Percentiles rank a stretch among this genome's conserved stretches.
These are phyloP conservation scores for Rhodotorula mucilaginosa DNA, from an alignment of 1,284 basidiomycete genomes.

Conservation along the genomic window DNA sequence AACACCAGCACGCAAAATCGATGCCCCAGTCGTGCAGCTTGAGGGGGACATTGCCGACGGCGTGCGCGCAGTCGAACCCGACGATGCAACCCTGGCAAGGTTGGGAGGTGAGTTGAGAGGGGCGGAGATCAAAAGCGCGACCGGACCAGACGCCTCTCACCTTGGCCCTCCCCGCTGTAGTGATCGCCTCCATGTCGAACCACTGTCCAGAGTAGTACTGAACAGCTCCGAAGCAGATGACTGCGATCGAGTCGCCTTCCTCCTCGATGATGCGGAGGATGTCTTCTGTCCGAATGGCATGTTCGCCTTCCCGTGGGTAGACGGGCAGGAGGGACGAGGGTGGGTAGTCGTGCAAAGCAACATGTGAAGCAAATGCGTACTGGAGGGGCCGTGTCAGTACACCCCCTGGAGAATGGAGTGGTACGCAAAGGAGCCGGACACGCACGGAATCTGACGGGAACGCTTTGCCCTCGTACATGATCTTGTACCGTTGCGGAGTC, in stretches of 20 bases:
- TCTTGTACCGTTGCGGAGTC: slow-evolving; percentile 78
- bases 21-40: slow-evolving; percentile 87
- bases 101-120: slow-evolving; percentile 15
- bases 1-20: slow-evolving; percentile 97
- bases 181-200: slow-evolving; percentile 83
- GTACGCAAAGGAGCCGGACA: slow-evolving; percentile 18
- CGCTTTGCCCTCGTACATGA: slow-evolving; percentile 88
- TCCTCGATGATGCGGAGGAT: slow-evolving; percentile 73
- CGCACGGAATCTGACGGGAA: slow-evolving; percentile 92
- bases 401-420: too few relatives aligned
- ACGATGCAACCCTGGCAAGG: slow-evolving; percentile 74
- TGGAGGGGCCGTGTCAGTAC: slow-evolving; percentile 47
- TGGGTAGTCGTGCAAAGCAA: slow-evolving; percentile 72
- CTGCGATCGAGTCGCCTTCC: slow-evolving; percentile 72
- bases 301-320: slow-evolving; percentile 75
- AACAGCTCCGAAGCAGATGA: slow-evolving; percentile 84
- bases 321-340: slow-evolving; percentile 75
- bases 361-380: slow-evolving; percentile 95
- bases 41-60: slow-evolving; percentile 86
- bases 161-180: slow-evolving; percentile 71
- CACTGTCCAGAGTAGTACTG: slow-evolving; percentile 98
- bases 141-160: slow-evolving; percentile 51
- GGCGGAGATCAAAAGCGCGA: neutral
- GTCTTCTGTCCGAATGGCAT: slow-evolving; percentile 83
- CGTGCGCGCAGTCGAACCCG: slow-evolving; percentile 96